Evolutionary conservation across 352 stramenopile genomes (phyloP), one percentile per base, ranked within the genome.

Genomic region (Phytophthora lateralis): DNA sequence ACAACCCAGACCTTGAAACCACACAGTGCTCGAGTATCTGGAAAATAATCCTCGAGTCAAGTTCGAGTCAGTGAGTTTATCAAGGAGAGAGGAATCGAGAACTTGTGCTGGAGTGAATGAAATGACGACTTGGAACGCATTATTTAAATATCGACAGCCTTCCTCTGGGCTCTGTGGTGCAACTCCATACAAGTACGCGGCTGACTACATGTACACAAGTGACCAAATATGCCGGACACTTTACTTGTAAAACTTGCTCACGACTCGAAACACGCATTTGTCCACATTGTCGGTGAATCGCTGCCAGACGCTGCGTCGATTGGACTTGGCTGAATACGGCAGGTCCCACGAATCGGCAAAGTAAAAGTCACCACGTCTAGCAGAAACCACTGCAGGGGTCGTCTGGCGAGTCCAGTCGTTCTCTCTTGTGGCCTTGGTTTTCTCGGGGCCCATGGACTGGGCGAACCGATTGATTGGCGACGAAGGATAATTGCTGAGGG

Each of bases 181-280:
- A 29, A 30, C 27, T 30, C 27, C n/a, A n/a, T 24, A 24, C 21
- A 1, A 32, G 7, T 32, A 32, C 27, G 6, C 7, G 8, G 24
- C 43, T 38, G 35, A 37, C 21, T 47, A 38, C n/a, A n/a, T n/a
- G n/a, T n/a, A n/a, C 35, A 47, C 18, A 20, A 11, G 45, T 29
- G 5, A 46, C 21, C 7, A 37, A 47, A 21, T 48, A 10, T 5
- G 29, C 9, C 15, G 18, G 21, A 21, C 12, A n/a, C 2, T 34
- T 75, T 24, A 69, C 43, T 56, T 69, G 58, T 72, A 75, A 41
- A 75, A 75, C 18, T 72, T 72, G 38, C 57, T 67, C 20, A 66
- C 56, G 17, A 75, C 52, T 8, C 67, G 62, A 15, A 66, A 60
- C 10, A 75, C 43, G 14, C 63, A 72, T 21, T 64, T 72, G 67